Base-by-base conservation (phyloP, 2,329 filamentous ascomycete genomes). In the Pseudogymnoascus pannorum region DNA sequence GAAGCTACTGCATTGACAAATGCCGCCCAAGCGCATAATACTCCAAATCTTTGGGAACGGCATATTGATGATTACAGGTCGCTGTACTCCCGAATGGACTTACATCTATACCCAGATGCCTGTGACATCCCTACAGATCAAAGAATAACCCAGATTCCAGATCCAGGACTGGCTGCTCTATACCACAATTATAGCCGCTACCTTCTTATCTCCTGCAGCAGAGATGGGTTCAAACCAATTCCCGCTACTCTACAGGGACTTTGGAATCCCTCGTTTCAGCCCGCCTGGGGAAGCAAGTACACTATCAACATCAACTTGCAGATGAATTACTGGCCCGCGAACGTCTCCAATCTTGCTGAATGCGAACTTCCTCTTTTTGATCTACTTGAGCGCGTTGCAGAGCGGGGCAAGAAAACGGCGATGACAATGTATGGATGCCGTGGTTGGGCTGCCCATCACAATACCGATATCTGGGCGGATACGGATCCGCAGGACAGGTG, bases 301-400 rank as follows among this genome's bases (percentile, higher is more conserved):
- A 81, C 79, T 0, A 77, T 81, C 65, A 80, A 81, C 63, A 79
- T 81, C 67, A 82, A 81, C 42, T 69, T 75, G 0, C 74, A 82
- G 66, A 82, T 82, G 79, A 81, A 81, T 64, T 82, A 81, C 65
- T 81, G 78, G 79, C 73, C 70, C 0, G 68, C 69, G 9, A 69
- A 72, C 54, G 57, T 66, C 2, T 67, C 67, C 36, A 69, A 69
- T 44, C 60, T 72, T n/a, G 58, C 71, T 0, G 75, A 77, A 48
- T 74, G 72, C 18, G 71, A 77, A 42, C 57, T 66, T 3, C 75
- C 77, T 1, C 61, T 79, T 0, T 77, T 78, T 48, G 70, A 74
- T 20, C 66, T 75, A 1, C 66, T 78, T 2, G 72, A 76, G 22
- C 69, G 72, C 6, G 68, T 77, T 63, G 71, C 68, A 9, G 48